These are phyloP conservation scores for Neoboletus subvelutipes DNA, from an alignment of 768 basidiomycete genomes.

Conservation along the genomic window DNA sequence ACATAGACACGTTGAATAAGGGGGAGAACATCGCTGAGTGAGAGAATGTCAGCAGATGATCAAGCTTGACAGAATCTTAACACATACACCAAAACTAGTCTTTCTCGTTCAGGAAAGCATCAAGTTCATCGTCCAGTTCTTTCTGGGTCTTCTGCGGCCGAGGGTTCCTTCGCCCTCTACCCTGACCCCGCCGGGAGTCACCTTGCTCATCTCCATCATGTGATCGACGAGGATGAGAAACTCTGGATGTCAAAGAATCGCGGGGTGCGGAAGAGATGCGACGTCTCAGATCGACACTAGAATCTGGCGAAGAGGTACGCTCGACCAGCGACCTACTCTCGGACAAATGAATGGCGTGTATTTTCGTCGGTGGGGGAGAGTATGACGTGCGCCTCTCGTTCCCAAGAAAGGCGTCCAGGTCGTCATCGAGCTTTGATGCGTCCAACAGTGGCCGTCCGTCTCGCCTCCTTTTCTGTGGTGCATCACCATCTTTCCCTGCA, in stretches of 20 bases:
- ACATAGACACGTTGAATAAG: background rate
- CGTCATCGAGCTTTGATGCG: constrained; percentile 55
- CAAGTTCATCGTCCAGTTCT: constrained; percentile 81
- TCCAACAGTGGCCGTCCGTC: constrained; percentile 34
- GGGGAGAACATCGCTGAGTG: background rate
- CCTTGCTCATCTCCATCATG: constrained; percentile 25
- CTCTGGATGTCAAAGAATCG: constrained; percentile 19
- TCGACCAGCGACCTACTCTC: constrained; percentile 54
- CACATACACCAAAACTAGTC: constrained; percentile 31
- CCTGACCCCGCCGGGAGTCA: constrained; percentile 28
- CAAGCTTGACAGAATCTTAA: background rate
- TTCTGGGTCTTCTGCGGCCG: constrained; percentile 61
- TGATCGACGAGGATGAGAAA: constrained; percentile 18
- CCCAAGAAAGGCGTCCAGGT: constrained; percentile 68
- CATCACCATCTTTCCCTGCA: constrained; percentile 61
- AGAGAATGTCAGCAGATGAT: constrained; percentile 3
- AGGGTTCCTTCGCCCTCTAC: constrained; percentile 39
- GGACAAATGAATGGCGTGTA: constrained; percentile 65
- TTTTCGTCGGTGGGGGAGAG: constrained; percentile 58
- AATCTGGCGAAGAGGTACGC: constrained; percentile 50
- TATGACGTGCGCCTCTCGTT: constrained; percentile 37
- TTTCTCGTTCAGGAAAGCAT: constrained; percentile 66
- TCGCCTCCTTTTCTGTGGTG: constrained; percentile 37
- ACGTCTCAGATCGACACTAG: constrained; percentile 40
- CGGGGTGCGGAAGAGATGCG: constrained; percentile 44